These are phyloP conservation scores for Triticum dicoccoides DNA, from an alignment of 176 grass and related monocot genomes.

Conservation along the genomic window DNA sequence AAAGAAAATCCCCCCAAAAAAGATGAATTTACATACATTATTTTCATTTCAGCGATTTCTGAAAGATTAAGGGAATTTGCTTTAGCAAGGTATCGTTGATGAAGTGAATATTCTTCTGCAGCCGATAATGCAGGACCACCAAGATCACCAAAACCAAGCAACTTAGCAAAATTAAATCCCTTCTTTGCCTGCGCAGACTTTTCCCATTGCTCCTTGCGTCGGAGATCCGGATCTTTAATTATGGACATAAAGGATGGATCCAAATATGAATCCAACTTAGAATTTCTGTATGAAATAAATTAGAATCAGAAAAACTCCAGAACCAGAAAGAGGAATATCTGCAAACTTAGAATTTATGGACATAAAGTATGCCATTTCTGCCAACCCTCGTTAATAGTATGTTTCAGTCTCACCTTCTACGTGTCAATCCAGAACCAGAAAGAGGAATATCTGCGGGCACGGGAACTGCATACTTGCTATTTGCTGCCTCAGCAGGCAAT, in stretches of 20 bases:
- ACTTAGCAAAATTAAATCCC: constrained; percentile 85
- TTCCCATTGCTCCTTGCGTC: constrained; percentile 82
- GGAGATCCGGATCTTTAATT: constrained; percentile 91
- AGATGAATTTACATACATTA: constrained; percentile 64
- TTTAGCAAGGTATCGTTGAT: constrained; percentile 92
- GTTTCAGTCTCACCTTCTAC: constrained; percentile 50
- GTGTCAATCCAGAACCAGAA: constrained; percentile 66
- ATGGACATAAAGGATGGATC: constrained; percentile 98
- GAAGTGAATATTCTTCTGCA: constrained; percentile 97
- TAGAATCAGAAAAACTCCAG: background rate
- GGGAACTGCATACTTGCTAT: constrained; percentile 33
- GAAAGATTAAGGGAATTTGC: constrained; percentile 98
- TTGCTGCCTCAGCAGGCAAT: constrained; percentile 53
- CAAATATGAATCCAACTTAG: constrained; percentile 85
- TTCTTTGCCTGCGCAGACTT: constrained; percentile 72
- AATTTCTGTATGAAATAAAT: constrained; percentile 43
- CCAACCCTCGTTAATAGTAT: constrained; percentile 3
- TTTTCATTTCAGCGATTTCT: constrained; percentile 99
- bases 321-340: too few species aligned
- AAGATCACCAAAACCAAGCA: constrained; percentile 92
- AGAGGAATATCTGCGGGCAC: constrained; percentile 47
- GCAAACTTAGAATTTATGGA: too few species aligned
- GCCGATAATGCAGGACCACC: constrained; percentile 77
- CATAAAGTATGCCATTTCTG: too few species aligned
- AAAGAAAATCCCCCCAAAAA: background rate